Evolutionary conservation across 768 basidiomycete species (phyloP).

Genomic region (Leccinum rimulosum): DNA sequence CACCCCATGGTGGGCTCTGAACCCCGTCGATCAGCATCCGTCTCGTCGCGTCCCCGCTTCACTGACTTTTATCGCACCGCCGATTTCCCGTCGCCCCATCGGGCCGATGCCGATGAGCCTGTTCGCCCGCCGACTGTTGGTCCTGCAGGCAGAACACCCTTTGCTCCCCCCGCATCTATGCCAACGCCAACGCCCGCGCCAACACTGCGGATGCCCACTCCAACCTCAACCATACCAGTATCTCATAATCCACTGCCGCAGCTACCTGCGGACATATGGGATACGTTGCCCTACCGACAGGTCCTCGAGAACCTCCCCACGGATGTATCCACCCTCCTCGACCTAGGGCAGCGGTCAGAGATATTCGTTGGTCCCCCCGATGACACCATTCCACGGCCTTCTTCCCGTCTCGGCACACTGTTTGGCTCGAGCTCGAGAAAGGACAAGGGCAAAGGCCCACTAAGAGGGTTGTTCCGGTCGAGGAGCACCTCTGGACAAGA

Average conservation of each 20-base stretch:
- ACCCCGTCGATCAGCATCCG: constrained; percentile 7
- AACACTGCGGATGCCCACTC: constrained; percentile 1
- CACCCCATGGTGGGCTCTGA: constrained; percentile 17
- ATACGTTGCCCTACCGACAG: constrained; percentile 52
- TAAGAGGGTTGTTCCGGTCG: constrained; percentile 46
- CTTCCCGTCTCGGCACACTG: constrained; percentile 18
- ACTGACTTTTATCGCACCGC: constrained; percentile 28
- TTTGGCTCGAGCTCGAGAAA: constrained; percentile 27
- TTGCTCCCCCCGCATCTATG: constrained; percentile 4
- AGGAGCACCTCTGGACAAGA: constrained; percentile 32
- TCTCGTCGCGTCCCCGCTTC: constrained; percentile 23
- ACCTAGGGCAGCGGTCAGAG: constrained; percentile 4
- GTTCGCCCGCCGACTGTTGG: constrained; percentile 5
- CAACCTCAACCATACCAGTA: not conserved
- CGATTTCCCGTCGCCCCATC: constrained; percentile 7
- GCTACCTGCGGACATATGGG: constrained; percentile 61
- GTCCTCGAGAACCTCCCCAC: constrained; percentile 50
- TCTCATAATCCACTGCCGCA: constrained; percentile 57
- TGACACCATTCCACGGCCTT: constrained; percentile 19
- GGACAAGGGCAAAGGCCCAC: constrained; percentile 35
- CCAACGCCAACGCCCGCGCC: not conserved
- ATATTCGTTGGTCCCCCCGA: constrained; percentile 7
- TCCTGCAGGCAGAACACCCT: constrained; percentile 13
- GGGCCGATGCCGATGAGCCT: constrained; percentile 1
- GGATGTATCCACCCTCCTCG: constrained; percentile 30